Base-by-base conservation (phyloP, 371 early-diverging fungal species). In the Lichtheimia ramosa region DNA sequence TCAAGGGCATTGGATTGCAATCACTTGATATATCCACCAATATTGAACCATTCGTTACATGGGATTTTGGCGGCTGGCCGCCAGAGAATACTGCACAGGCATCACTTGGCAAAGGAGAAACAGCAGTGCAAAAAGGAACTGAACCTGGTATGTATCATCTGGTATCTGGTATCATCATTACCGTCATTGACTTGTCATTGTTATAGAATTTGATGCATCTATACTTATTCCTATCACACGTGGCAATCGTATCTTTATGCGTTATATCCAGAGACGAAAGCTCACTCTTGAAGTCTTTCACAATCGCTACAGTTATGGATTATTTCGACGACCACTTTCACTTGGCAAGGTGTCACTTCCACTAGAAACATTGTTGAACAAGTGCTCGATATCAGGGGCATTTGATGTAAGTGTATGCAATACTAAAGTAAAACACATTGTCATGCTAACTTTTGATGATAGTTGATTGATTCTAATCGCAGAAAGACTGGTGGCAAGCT, bases 41-140 rank as follows among this genome's bases (percentile, higher is more conserved):
- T 12, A 60, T 93, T n/a, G 87, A 88, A 8, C 78, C 84, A 2
- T 88, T 77, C 69, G 89, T 90, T 0, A 58, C 69, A 2, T 92
- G 79, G 82, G 90, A 92, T 66, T 58, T 90, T 16, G 84, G 77
- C 10, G 88, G 91, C 21, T 90, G 91, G 90, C 91, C 90, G 7
- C 76, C 82, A 1, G 88, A 86, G 57, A 82, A 75, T 43, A 74
- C 80, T 54, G 67, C 80, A 7, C 83, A 79, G 25, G 75, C 83
- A 43, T 64, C 66, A 3, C 65, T 68, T 34, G 87, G 84, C 27
- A 89, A 89, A 64, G 92, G 92, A 0, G 85, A 88, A 55, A 89
- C 90, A 0, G 69, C 77, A 1, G 76, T 83, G 13, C 63, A 73
- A 27, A 72, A 76, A 53, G 74, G 73, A 8, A 67, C 58, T 42